Conservation (phyloP, 805 yeast species). For the Scheffersomyces spartinae region DNA sequence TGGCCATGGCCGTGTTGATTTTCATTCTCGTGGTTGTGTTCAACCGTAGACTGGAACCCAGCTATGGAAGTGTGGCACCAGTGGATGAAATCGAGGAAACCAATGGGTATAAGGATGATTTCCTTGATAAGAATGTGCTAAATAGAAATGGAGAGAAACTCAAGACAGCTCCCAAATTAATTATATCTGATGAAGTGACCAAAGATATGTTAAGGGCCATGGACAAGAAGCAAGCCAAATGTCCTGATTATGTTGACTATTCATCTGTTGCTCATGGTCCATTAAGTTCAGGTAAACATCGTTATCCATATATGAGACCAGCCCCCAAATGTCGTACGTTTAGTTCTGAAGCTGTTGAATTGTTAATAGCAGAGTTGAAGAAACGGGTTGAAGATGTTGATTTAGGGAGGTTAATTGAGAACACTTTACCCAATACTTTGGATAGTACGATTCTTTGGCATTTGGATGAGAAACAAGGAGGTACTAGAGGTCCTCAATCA, state of each 20-base stretch:
- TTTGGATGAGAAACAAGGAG: constrained; percentile 8
- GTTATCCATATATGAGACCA: constrained; percentile 71
- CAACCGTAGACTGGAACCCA: constrained; percentile 1
- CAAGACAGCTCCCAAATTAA: constrained; percentile 1
- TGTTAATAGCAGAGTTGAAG: constrained; percentile 40
- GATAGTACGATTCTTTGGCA: constrained; percentile 84
- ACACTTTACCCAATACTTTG: constrained; percentile 75
- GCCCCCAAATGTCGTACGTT: constrained; percentile 63
- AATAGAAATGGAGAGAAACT: constrained; percentile 1
- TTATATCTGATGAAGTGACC: constrained; percentile 4
- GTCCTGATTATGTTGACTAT: constrained; percentile 57
- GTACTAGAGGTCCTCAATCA: constrained; percentile 33
- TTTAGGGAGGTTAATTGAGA: constrained; percentile 64
- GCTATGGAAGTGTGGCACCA: not conserved
- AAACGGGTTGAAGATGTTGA: constrained; percentile 46
- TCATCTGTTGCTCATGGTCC: constrained; percentile 47
- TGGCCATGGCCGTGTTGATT: no score
- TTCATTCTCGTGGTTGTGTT: constrained; percentile 1
- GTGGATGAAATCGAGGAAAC: not conserved
- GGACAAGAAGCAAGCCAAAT: constrained; percentile 15
- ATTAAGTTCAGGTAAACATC: constrained; percentile 39
- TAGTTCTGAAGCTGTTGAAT: constrained; percentile 48
- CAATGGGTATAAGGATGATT: not conserved
- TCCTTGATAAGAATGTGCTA: not conserved
- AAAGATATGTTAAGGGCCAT: constrained; percentile 8